Conservation (phyloP, 1,139 yeast species). For the Candida gigantensis region DNA sequence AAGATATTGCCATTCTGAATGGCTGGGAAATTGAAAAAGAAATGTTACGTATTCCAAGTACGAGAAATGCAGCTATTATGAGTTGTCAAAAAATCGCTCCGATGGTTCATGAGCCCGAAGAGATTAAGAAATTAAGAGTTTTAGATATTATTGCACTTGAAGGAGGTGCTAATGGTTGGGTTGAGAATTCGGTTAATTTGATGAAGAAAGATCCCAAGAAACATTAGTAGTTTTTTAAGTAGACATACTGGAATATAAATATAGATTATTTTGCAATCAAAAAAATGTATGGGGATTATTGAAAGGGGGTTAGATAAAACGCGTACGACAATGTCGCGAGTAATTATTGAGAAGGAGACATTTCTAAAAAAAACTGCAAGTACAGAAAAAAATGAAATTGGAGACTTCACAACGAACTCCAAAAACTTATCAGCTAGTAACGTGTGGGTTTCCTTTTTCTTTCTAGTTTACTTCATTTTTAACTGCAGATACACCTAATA, state of each 20-base stretch:
- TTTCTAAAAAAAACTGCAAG: too few species aligned
- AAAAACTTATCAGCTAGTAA: too few species aligned
- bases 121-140: conserved; percentile 38
- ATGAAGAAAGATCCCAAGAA: conserved; percentile 54
- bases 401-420: too few species aligned
- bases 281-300: conserved; percentile 3
- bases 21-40: conserved; percentile 90
- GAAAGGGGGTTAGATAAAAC: too few species aligned
- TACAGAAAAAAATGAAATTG: too few species aligned
- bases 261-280: too few species aligned
- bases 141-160: conserved; percentile 64
- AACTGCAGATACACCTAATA: too few species aligned
- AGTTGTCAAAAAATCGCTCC: conserved; percentile 48
- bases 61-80: conserved; percentile 87
- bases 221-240: conserved; percentile 25
- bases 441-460: too few species aligned
- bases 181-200: conserved; percentile 69
- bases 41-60: conserved; percentile 90
- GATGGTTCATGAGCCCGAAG: conserved; percentile 21
- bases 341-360: too few species aligned
- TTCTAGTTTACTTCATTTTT: background rate
- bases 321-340: too few species aligned
- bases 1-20: conserved; percentile 58
- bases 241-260: too few species aligned
- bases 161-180: conserved; percentile 93